Base-by-base conservation (phyloP, 768 basidiomycete genomes). In the Pholiota molesta region DNA sequence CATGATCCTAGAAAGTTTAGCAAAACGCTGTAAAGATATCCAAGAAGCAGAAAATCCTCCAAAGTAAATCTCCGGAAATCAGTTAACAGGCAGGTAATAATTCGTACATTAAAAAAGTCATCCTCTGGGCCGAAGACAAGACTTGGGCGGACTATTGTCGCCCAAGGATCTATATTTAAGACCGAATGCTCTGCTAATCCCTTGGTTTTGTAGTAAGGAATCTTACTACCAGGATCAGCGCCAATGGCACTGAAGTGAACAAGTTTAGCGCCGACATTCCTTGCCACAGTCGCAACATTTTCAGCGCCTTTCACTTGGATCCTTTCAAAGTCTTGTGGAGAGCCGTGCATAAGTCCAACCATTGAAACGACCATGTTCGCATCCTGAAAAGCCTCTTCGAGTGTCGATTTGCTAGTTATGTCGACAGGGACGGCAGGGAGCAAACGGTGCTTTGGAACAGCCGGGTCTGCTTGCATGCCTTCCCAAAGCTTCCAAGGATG, bases 111-210 rank as follows among this genome's bases (percentile, higher is more conserved):
- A 72, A 92, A 92, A 74, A 92, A 89, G 17, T 85, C 82, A 66
- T 92, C 90, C 6, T 87, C 89, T 0, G 87, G 89, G 2, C 90
- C 91, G 72, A 92, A 92, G 2, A 92, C 81, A 29, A 92, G 74
- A 62, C 88, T 90, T 5, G 91, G 90, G 29, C 90, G 78, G 62
- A 92, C 76, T 52, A 93, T 80, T 1, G 87, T 90, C 8, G 86
- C 83, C 39, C 79, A 74, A 21, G 77, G 77, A 62, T 81, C 79
- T 7, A 76, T 71, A 1, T 72, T 65, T n/a, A 85, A 68, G 39
- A 87, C 80, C 1, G 83, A 79, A 52, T 74, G 67, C 72, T 92
- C 90, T 7, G 83, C 89, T 14, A 87, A 72, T 1, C 81, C 87
- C 68, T 89, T 90, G 21, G 87, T 88, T 57, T 81, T 81, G 44